Percentiles rank a stretch among this genome's conserved stretches.
Conservation (phyloP, 495 filamentous ascomycete genomes). For the Penicillium dipodomyicola region DNA sequence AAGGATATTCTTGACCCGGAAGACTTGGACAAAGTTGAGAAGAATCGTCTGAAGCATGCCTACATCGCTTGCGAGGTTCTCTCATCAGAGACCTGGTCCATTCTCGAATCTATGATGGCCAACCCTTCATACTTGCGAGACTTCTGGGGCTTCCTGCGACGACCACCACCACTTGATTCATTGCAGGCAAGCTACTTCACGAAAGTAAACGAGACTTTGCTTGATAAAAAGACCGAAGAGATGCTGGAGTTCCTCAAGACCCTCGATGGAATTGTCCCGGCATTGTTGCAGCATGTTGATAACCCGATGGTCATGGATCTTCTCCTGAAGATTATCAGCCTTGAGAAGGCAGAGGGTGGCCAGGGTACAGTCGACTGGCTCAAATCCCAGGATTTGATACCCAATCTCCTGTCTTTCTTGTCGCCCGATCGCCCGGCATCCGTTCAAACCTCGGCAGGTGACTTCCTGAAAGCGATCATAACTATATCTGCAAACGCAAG, state of each 20-base stretch:
- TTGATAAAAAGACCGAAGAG: conserved; percentile 96
- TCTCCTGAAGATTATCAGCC: conserved; percentile 92
- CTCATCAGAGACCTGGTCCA: conserved; percentile 94
- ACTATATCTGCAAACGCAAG: conserved; percentile 98
- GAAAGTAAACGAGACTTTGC: conserved; percentile 92
- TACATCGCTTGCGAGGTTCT: conserved; percentile 90
- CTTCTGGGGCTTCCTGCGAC: conserved; percentile 89
- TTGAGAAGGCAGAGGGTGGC: conserved; percentile 89
- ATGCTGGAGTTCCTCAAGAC: conserved; percentile 89
- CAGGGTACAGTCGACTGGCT: conserved; percentile 97
- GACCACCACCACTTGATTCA: conserved; percentile 77
- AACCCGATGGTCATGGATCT: conserved; percentile 99
- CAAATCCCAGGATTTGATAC: conserved; percentile 86
- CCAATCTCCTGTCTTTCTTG: conserved; percentile 81
- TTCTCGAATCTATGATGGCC: conserved; percentile 87
- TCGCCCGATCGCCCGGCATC: conserved; percentile 76
- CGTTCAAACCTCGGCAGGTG: conserved; percentile 93
- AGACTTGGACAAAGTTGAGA: conserved; percentile 73
- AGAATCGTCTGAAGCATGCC: conserved; percentile 84
- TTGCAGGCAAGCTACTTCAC: conserved; percentile 97
- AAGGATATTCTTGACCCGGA: conserved; percentile 51
- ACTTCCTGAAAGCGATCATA: conserved; percentile 98
- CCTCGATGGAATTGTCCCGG: conserved; percentile 72
- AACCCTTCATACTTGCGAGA: conserved; percentile 69
- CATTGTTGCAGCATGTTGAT: conserved; percentile 91